Base-by-base conservation (phyloP, 2,329 filamentous ascomycete species). In the Sarocladiaceae sp. region DNA sequence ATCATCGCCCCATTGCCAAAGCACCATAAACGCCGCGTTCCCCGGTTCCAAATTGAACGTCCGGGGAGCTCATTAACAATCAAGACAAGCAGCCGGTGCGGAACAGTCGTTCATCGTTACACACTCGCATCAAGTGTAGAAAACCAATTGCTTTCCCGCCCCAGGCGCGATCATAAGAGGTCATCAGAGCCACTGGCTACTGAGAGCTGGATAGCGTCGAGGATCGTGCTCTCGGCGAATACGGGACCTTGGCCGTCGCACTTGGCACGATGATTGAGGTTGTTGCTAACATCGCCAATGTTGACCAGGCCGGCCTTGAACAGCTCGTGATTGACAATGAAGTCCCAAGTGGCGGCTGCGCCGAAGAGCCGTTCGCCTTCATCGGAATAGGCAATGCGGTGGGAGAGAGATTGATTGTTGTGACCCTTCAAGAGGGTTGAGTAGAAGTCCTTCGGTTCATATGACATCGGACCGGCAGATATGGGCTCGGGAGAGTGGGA, bases 221-320 rank as follows among this genome's bases (percentile, higher is more conserved):
- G 68, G 15, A 97, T 86, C 40, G 83, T 81, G 22, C 79, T 72
- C 67, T 96, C 92, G 55, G 88, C 85, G 60, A 96, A 96, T 36
- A 94, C 91, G 2, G 92, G 92, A 0, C 92, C 88, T 64, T 90
- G 86, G 2, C 91, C 92, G 68, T 97, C 88, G 65, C 91, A 96
- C 62, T 85, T 83, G 17, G 90, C 88, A 61, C 81, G 73, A 17
- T 78, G 76, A 72, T 90, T 92, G 51, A 97, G 73, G 12, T 84
- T 77, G 62, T 94, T 87, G 65, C 87, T 91, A 28, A 97, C 88
- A 64, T 87, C 80, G 33, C 79, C 86, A 12, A 97, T 83, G 66
- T 97, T 89, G 23, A 97, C 85, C 18, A 89, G 74, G 0, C 91
- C 90, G 44, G 80, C 79, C 65, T 84, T 82, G 66, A 88, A 95